Base-by-base conservation (phyloP, 164 flowering plant genomes). In the Stephania cephalantha region DNA sequence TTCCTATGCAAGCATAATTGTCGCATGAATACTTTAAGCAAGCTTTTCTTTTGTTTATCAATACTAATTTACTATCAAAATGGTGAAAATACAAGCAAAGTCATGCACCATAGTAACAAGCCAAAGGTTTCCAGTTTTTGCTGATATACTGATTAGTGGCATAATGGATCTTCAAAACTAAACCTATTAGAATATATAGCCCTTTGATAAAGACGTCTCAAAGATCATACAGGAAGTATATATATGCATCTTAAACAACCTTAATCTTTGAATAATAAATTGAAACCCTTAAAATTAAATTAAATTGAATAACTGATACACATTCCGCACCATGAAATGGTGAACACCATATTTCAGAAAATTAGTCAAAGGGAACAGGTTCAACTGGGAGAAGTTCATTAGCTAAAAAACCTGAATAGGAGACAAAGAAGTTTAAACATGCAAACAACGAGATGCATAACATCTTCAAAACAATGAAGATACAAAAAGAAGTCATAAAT, bases 1-100 rank as follows among this genome's bases (percentile, higher is more conserved):
- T 89, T 20, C 93, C 99, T 96, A 86, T 73, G 82, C 35, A 65
- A 1, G 25, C 18, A 82, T 76, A 61, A 29, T 20, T 17, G 53
- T 2, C 4, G 53, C 1, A 48, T 48, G 5, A 8, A 48, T 63
- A 75, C 5, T 31, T 25, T 69, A 52, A 53, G 42, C 30, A 67
- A 65, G 29, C 35, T 11, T 18, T 4, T 44, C 46, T 22, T 44
- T 7, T 55, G 30, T 46, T 15, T 17, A 9, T 42, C 46, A 20
- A 13, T 5, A 68, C 42, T 30, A 68, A 25, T 25, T 25, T 25
- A 25, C 25, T 25, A 25, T 25, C 25, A 25, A 25, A 25, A 25
- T 25, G 25, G 25, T 68, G 1, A 25, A 20, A 25, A 12, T 1
- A 5, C 63, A 55, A 55, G 63, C 9, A 48, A 12, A 48, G 53